Conservation (phyloP, 2,329 filamentous ascomycete species). For the Fusarium beomiforme region DNA sequence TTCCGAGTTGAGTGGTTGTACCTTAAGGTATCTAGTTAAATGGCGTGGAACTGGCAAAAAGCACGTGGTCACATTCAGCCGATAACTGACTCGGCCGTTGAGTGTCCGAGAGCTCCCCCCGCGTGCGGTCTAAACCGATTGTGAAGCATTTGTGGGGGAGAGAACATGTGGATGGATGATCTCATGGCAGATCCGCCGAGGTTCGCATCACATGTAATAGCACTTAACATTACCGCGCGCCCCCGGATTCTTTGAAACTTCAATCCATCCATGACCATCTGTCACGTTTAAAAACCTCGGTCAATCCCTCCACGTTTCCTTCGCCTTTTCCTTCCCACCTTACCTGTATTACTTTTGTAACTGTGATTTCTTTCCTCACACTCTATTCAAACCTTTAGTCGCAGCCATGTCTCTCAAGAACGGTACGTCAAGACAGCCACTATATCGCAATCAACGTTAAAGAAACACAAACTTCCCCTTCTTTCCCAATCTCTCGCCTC, state of each 20-base stretch:
- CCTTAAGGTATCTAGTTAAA: too few species aligned
- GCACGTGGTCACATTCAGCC: constrained; percentile 30
- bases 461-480: background rate
- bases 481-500: background rate
- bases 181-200: constrained; percentile 27
- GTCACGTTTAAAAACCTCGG: constrained; percentile 36
- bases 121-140: constrained; percentile 3
- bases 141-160: constrained; percentile 21
- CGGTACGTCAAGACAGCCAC: constrained; percentile 58
- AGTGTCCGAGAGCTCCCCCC: constrained; percentile 7
- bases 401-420: constrained; percentile 77
- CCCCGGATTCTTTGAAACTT: constrained; percentile 12
- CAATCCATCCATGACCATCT: constrained; percentile 10
- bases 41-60: constrained; percentile 2
- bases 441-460: background rate
- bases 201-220: constrained; percentile 31
- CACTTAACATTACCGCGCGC: background rate
- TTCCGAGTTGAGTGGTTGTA: background rate
- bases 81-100: constrained; percentile 22
- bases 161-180: constrained; percentile 32
- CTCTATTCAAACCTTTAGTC: background rate
- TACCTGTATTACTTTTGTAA: background rate
- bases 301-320: constrained; percentile 29
- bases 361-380: background rate
- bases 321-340: background rate